Evolutionary conservation across 331 rosid genomes (phyloP), one percentile per base, ranked within the genome.

Genomic region (Spiraea crenata): DNA sequence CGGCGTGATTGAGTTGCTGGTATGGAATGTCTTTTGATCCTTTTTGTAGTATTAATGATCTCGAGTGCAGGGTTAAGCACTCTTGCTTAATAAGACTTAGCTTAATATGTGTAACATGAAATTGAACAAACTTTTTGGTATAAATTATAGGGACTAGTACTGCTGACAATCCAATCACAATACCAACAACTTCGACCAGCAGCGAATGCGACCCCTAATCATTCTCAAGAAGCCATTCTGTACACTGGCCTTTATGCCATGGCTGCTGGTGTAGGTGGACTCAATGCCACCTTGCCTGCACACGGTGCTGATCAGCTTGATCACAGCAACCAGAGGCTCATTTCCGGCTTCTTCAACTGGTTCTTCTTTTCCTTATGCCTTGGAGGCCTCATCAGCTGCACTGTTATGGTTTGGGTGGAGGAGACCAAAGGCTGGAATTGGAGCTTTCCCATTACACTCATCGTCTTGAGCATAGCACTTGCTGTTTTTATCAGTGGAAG

Each of bases 291-390:
- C 57, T 75, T 84, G 42, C 75, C 77, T 34, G 63, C 85, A 59
- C 83, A 84, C 39, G 88, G 88, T n/a, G 88, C 83, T 15, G 83
- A 81, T 72, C 85, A 81, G 54, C 73, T 81, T 5, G 88, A 78
- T 41, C 66, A 48, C 55, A 47, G 41, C 17, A 78, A 84, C 10
- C 76, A 68, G 65, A 61, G 55, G 9, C 79, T 68, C 8, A 69
- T 84, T 41, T 74, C 88, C 34, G 63, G 77, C 56, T 81, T 72
- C 83, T 84, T 84, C 81, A 81, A 63, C 13, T 84, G 83, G 85
- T 78, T 67, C 62, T 81, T 81, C 73, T 77, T 72, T 75, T 63
- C 79, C 39, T 10, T 81, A 1, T 67, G 77, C 42, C 15, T 46
- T 0, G 83, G 82, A 6, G 68, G 71, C 7, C 70, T 81, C 60